Evolutionary conservation across 768 basidiomycete species (phyloP), one percentile per base, ranked within the genome.

Genomic region (Kondoa subrosea): DNA sequence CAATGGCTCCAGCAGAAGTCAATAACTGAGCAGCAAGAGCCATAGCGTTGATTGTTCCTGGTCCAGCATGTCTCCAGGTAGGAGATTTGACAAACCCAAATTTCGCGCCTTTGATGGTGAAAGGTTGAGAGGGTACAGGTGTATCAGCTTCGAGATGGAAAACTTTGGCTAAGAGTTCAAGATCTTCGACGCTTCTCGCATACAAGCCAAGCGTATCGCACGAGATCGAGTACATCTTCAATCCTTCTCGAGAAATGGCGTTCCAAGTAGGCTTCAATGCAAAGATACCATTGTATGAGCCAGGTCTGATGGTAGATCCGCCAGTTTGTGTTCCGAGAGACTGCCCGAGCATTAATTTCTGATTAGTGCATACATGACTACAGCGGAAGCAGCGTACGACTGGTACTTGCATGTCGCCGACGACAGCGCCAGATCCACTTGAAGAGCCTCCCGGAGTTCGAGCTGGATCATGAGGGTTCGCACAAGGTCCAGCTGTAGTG

Each of bases 251-350:
- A 1, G 74, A 73, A 67, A 77, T 74, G 14, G 73, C 58, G n/a
- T 72, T 72, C 73, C 74, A 76, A 56, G 77, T 77, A 1, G 76
- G 75, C 68, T 77, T 77, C 61, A 76, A 65, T 0, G 71, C 76
- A 56, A 70, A 77, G 61, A 77, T 74, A 21, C 75, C 75, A 67
- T 76, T 76, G 71, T 69, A 77, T 26, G 73, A 74, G 12, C 70
- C 77, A 0, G 77, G 76, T 12, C 77, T 69, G 25, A 76, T 73
- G 0, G 73, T 75, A 30, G 72, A 74, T 1, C 77, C 77, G 56
- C 64, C 68, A 14, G 71, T 69, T 30, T 73, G 74, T 15, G 68
- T 71, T 56, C 71, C 67, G 21, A 29, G 34, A 3, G 12, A 8
- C 40, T 50, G 40, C 21, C 40, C 8, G 21, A 14, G n/a, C 59